Base-by-base conservation (phyloP, 2,329 filamentous ascomycete species). In the Fusarium ambrosium region DNA sequence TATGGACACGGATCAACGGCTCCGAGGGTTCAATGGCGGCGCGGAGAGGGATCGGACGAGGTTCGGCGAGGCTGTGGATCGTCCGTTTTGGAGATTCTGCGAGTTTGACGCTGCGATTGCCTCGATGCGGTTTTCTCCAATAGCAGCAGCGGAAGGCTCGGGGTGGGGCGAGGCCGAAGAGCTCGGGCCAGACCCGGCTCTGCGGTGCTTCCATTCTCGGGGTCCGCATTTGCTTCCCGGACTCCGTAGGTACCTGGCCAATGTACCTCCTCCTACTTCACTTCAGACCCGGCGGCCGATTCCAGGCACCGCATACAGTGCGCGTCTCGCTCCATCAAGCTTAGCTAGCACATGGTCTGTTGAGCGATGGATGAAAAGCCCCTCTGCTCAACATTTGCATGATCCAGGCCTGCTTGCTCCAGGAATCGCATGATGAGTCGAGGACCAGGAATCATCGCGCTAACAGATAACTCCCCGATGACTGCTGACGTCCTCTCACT, bases 171-270 rank as follows among this genome's bases (percentile, higher is more conserved):
- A 36, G 39, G 32, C 59, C 62, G 24, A 70, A 58, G 51, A 72
- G 74, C 74, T 67, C 62, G 71, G 69, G 41, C 71, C 74, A 73
- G 18, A 51, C 48, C 70, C 62, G 62, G 53, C 18, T 64, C 58
- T 72, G 32, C 37, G 51, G 58, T 65, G 22, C 13, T 34, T 51
- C 20, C 39, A 55, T 66, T 71, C 70, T 43, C 53, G 51, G 55
- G 62, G 61, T 62, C 70, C 51, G 51, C 51, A 55, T 32, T 29
- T 55, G 13, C 51, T 20, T 55, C 51, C 51, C 71, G 64, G 32
- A 37, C 55, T 62, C 39, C 39, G 60, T 62, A 34, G 39, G 41
- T 62, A 62, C 60, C 20, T 62, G 27, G 27, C 18, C 18, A 60
- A 39, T 39, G 34, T 60, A 60, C 58, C 58, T 41, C 53, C 32